Evolutionary conservation across 83 land plant species (phyloP), one percentile per base, ranked within the genome.

Genomic region (Picea abies): DNA sequence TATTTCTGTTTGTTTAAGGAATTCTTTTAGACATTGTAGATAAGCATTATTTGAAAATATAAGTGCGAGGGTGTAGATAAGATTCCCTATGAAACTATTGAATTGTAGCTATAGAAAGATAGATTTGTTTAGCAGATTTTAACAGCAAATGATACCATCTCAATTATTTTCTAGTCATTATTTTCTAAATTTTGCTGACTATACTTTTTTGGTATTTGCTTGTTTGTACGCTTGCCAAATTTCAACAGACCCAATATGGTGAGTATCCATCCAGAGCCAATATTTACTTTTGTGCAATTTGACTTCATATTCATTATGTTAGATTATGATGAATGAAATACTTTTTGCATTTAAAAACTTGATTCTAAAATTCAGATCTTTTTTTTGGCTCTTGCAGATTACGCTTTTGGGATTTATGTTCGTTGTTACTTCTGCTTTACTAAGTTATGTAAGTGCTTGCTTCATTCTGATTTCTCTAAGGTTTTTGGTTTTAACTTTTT

Each of bases 191-290:
- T 65, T 16, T 25, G 26, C 39, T 80, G 26, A 63, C 32, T 63
- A 29, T n/a, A 56, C 20, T 16, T 69, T 70, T 82, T 67, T 35
- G 60, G n/a, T 26, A 41, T 19, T 60, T 52, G 35, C 70, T 78
- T 47, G 22, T 37, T 41, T 80, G 84, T 29, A 23, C 20, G 1
- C 11, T n/a, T 22, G 25, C 70, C 29, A 15, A 52, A 44, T 75
- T 8, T 83, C 82, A 32, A 56, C 89, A 87, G 89, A 20, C 89
- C 89, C 23, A 87, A 87, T 78, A 87, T 87, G 89, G 89, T 87
- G 63, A 81, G 89, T 76, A 37, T 32, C 60, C 23, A 52, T 26
- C 10, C 2, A 7, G 64, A 20, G 29, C 44, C 14, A 11, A 26
- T 23, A 60, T 22, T 58, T 58, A 60, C 15, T 22, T 58, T 23